Percentiles rank a stretch among this genome's conserved stretches.
These are phyloP conservation scores for Dipteronia sinensis DNA, from an alignment of 345 rosid species.

Conservation along the genomic window DNA sequence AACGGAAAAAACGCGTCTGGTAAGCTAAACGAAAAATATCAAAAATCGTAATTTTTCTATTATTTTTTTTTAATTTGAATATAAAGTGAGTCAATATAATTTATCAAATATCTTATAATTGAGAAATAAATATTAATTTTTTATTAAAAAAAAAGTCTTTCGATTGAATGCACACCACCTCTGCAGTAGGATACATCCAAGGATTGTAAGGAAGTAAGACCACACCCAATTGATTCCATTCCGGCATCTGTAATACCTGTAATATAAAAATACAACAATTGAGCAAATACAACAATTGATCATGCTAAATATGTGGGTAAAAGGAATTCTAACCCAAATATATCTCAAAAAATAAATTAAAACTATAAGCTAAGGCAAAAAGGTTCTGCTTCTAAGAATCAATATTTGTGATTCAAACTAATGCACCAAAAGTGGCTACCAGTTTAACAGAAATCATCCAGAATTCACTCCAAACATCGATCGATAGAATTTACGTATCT, in stretches of 20 bases:
- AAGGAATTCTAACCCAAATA: too few relatives aligned
- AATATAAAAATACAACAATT: not conserved
- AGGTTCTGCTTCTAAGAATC: not conserved
- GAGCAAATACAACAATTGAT: not conserved
- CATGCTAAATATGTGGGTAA: not conserved
- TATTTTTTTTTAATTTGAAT: too few relatives aligned
- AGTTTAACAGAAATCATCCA: not conserved
- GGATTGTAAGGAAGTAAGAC: conserved; percentile 70
- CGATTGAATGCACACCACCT: too few relatives aligned
- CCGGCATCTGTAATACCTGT: conserved; percentile 87
- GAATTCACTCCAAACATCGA: not conserved
- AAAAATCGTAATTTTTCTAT: too few relatives aligned
- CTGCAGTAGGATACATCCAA: conserved; percentile 88
- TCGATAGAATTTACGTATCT: not conserved
- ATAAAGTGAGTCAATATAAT: too few relatives aligned
- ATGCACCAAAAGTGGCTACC: too few relatives aligned
- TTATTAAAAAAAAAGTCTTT: too few relatives aligned
- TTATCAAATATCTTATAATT: too few relatives aligned
- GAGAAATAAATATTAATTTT: too few relatives aligned
- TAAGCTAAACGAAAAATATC: too few relatives aligned
- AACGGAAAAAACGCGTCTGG: too few relatives aligned
- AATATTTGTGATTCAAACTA: not conserved
- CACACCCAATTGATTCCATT: conserved; percentile 60
- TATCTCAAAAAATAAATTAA: too few relatives aligned
- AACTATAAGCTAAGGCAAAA: not conserved